A percentile compares a stretch with the other conserved stretches of the same genome.
Evolutionary conservation across 1,284 basidiomycete species (phyloP).

Genomic region (Coniferiporia sulphurascens): DNA sequence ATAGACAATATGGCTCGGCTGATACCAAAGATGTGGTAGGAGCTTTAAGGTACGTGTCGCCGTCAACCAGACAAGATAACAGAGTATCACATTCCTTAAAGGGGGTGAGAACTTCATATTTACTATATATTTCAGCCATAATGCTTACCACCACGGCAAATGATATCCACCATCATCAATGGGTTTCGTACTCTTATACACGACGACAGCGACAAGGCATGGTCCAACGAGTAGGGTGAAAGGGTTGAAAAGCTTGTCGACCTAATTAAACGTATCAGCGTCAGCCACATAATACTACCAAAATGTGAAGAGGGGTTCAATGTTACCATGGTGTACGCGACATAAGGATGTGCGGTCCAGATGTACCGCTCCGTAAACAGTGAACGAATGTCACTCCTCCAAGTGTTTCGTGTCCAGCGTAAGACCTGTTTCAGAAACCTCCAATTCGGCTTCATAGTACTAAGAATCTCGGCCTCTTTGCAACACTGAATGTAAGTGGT

Average conservation of each 20-base stretch:
- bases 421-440: constrained; percentile 89
- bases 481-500: constrained; percentile 89
- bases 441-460: constrained; percentile 96
- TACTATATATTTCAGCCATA: constrained; percentile 10
- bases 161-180: constrained; percentile 77
- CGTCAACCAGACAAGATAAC: constrained; percentile 77
- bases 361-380: constrained; percentile 85
- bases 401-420: constrained; percentile 90
- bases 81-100: constrained; percentile 67
- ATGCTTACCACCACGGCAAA: constrained; percentile 79
- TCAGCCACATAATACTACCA: constrained; percentile 13
- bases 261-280: constrained; percentile 33
- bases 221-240: constrained; percentile 84
- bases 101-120: constrained; percentile 11
- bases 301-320: not conserved
- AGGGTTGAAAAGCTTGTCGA: constrained; percentile 90
- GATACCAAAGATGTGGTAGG: constrained; percentile 81
- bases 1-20: constrained; percentile 82
- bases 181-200: constrained; percentile 73
- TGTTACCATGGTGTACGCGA: constrained; percentile 83
- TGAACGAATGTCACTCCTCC: constrained; percentile 83
- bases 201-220: constrained; percentile 66
- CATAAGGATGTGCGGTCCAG: constrained; percentile 87
- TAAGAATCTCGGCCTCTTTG: constrained; percentile 83
- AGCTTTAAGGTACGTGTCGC: constrained; percentile 85